Conservation (phyloP, 78 protist species). For the Dictyostelium intermedium region DNA sequence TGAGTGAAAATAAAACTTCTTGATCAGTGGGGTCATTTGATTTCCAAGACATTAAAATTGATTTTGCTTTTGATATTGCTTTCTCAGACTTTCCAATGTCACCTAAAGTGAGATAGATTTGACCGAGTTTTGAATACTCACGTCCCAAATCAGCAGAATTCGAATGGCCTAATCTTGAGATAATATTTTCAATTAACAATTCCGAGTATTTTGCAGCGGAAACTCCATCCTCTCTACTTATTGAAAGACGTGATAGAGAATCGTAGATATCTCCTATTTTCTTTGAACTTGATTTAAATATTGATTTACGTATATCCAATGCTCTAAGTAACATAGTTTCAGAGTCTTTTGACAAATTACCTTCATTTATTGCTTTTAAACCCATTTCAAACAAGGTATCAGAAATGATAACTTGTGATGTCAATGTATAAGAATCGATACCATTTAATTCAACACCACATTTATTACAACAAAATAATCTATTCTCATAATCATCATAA, state of each 20-base stretch:
- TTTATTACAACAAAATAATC: constrained; percentile 36
- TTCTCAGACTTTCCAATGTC: constrained; percentile 40
- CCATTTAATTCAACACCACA: constrained; percentile 5
- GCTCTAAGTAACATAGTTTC: not conserved
- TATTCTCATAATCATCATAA: constrained; percentile 33
- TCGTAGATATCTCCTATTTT: constrained; percentile 67
- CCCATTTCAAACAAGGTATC: constrained; percentile 4
- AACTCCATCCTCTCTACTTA: not conserved
- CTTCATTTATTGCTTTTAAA: not conserved
- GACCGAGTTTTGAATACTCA: constrained; percentile 50
- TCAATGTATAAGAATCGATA: constrained; percentile 7
- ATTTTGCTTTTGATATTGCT: constrained; percentile 27
- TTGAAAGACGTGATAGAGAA: constrained; percentile 7
- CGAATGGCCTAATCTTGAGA: constrained; percentile 12
- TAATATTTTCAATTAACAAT: not conserved
- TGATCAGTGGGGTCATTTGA: constrained; percentile 48
- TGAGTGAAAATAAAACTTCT: not conserved
- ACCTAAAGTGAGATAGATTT: constrained; percentile 38
- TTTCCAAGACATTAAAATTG: constrained; percentile 30
- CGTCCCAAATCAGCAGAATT: constrained; percentile 32
- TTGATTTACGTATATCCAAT: constrained; percentile 19
- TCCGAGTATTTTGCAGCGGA: constrained; percentile 16
- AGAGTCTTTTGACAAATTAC: not conserved
- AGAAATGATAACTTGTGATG: not conserved
- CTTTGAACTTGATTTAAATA: not conserved